Evolutionary conservation across 2,329 filamentous ascomycete genomes (phyloP), one percentile per base, ranked within the genome.

Genomic region (Nakataea oryzae): DNA sequence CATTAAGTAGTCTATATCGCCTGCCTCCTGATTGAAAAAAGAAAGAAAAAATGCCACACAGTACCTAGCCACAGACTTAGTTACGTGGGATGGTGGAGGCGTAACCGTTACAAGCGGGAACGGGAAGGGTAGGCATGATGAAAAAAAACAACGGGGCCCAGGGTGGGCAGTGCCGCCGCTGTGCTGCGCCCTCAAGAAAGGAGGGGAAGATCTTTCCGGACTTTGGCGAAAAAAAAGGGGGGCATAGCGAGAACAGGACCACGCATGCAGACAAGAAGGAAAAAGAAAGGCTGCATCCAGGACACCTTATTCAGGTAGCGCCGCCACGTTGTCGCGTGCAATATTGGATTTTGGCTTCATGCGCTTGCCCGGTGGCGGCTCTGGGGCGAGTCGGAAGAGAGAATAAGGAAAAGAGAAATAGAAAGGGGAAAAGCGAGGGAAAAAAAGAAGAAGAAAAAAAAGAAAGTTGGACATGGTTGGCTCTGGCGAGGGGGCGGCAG

Each of bases 91-190:
- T 50, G 21, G 24, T 11, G 41, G 24, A 13, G 27, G 26, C 29
- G 56, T 32, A 58, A 58, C 27, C 26, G 56, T 58, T 58, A n/a
- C 56, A 58, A 34, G 56, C 56, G 56, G 56, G 56, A 58, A 29
- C 27, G 56, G 56, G 56, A 58, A 29, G 56, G 56, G 32, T 32
- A 29, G 21, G 29, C 8, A 9, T 13, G 56, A 14, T 21, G 56
- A 12, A 32, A n/a, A 28, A 24, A 32, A 29, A 58, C n/a, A 29
- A 29, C 28, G 26, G 54, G 54, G 54, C 54, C 41, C 41, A 6
- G 41, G 41, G 41, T 50, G 41, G 41, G 11, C 41, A 50, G 41
- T 50, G 41, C 41, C 41, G 41, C 41, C 41, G 17, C 24, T 7
- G 41, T 50, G 41, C 41, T 17, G 41, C 34, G 34, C 13, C 14